phyloP scores from a whole-genome alignment of 768 basidiomycete genomes.

The Lactifluus rugatus region DNA sequence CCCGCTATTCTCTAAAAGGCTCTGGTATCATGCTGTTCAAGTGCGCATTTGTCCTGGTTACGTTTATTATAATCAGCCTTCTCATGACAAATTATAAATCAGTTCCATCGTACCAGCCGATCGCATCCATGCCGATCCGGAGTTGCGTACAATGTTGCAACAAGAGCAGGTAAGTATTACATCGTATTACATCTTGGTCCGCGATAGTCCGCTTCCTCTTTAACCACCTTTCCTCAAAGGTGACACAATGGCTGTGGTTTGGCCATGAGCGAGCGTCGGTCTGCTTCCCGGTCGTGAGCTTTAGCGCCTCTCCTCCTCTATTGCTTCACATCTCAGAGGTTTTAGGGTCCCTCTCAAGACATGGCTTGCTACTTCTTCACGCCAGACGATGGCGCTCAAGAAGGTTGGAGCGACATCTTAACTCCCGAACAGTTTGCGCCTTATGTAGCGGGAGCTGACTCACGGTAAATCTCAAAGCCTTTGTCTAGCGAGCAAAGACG shows the following conservation, averaged over 20 bases:
- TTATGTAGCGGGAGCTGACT: constrained; percentile 9
- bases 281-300: constrained; percentile 17
- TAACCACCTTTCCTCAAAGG: too few relatives aligned
- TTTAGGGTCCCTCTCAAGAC: constrained; percentile 10
- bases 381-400: constrained; percentile 17
- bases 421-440: constrained; percentile 9
- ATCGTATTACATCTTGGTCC: not conserved
- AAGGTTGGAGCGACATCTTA: constrained; percentile 15
- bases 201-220: not conserved
- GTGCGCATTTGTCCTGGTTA: constrained; percentile 18
- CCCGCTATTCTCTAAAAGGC: constrained; percentile 9
- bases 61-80: not conserved
- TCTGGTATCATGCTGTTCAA: constrained; percentile 24
- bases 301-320: too few relatives aligned
- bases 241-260: constrained; percentile 18
- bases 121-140: constrained; percentile 13
- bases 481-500: not conserved
- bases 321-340: not conserved
- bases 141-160: constrained; percentile 8
- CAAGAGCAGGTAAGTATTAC: constrained; percentile 12
- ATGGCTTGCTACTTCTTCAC: constrained; percentile 22
- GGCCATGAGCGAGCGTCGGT: constrained; percentile 18
- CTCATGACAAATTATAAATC: too few relatives aligned
- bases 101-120: constrained; percentile 19
- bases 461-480: constrained; percentile 10